Conservation (phyloP, 306 rosid genomes). For the Abrus precatorius region DNA sequence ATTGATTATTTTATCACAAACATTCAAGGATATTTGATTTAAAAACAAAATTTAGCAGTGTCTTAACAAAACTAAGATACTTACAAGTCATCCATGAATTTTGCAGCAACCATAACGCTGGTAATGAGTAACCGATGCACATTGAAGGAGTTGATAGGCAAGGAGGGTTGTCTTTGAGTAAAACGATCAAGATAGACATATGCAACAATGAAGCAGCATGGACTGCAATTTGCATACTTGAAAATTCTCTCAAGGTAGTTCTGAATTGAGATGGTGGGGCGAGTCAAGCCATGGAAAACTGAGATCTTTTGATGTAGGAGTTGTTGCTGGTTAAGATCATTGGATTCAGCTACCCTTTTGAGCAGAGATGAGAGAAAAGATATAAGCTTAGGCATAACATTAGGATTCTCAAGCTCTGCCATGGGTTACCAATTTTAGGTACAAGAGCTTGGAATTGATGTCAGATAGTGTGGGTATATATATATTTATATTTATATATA, state of each 20-base stretch:
- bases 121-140: conserved; percentile 92
- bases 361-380: conserved; percentile 84
- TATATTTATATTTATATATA: conserved; percentile 31
- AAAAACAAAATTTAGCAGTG: not conserved
- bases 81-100: conserved; percentile 99
- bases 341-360: conserved; percentile 79
- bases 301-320: conserved; percentile 72
- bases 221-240: conserved; percentile 96
- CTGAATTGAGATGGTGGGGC: conserved; percentile 81
- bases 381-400: conserved; percentile 76
- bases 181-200: conserved; percentile 93
- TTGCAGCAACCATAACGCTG: conserved; percentile 92
- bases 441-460: conserved; percentile 45
- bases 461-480: conserved; percentile 23
- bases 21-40: not conserved
- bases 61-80: conserved; percentile 33
- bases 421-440: conserved; percentile 52
- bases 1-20: not conserved
- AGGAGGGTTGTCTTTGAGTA: conserved; percentile 76
- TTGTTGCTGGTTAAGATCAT: conserved; percentile 61
- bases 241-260: conserved; percentile 87
- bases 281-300: conserved; percentile 87
- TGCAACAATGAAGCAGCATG: conserved; percentile 87
- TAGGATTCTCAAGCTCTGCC: conserved; percentile 89
- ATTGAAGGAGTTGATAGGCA: conserved; percentile 86